phyloP scores from a whole-genome alignment of 2,329 filamentous ascomycete genomes.

The Huntiella omanensis region DNA sequence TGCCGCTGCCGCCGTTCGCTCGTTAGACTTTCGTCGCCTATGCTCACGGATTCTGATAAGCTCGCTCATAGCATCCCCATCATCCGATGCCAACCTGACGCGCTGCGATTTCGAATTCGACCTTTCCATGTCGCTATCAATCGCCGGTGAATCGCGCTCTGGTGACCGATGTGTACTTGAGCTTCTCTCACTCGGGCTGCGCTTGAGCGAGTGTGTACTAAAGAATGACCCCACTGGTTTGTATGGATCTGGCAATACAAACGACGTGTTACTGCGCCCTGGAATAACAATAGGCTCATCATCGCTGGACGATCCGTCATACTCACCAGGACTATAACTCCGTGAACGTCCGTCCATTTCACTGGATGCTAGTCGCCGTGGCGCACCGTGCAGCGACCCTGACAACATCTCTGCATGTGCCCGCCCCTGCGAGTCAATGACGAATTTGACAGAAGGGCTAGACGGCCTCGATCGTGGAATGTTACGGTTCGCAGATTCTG shows the following conservation, averaged over 20 bases:
- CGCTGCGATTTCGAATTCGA: neutral
- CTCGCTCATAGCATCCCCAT: slow-evolving; percentile 41
- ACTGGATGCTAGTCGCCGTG: slow-evolving; percentile 1
- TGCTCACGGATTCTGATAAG: slow-evolving; percentile 38
- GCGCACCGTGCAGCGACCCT: neutral
- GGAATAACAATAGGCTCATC: slow-evolving; percentile 48
- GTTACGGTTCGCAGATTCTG: slow-evolving; percentile 24
- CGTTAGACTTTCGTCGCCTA: slow-evolving; percentile 24
- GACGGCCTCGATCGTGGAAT: slow-evolving; percentile 29
- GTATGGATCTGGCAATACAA: slow-evolving; percentile 34
- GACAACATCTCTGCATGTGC: slow-evolving; percentile 31
- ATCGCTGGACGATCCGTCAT: slow-evolving; percentile 39
- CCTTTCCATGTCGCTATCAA: slow-evolving; percentile 37
- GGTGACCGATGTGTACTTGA: slow-evolving; percentile 20
- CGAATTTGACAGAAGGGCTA: slow-evolving; percentile 41
- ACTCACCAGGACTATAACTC: slow-evolving; percentile 17
- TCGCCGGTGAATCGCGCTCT: slow-evolving; percentile 14
- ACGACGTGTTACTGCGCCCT: slow-evolving; percentile 32
- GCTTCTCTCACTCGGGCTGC: slow-evolving; percentile 32
- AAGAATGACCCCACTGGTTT: slow-evolving; percentile 31
- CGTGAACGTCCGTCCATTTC: slow-evolving; percentile 11
- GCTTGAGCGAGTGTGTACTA: slow-evolving; percentile 20
- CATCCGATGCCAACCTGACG: slow-evolving; percentile 14
- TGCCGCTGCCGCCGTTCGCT: slow-evolving; percentile 3
- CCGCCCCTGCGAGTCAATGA: slow-evolving; percentile 42